phyloP scores from a whole-genome alignment of 768 basidiomycete species.

The Mrakia frigida region DNA sequence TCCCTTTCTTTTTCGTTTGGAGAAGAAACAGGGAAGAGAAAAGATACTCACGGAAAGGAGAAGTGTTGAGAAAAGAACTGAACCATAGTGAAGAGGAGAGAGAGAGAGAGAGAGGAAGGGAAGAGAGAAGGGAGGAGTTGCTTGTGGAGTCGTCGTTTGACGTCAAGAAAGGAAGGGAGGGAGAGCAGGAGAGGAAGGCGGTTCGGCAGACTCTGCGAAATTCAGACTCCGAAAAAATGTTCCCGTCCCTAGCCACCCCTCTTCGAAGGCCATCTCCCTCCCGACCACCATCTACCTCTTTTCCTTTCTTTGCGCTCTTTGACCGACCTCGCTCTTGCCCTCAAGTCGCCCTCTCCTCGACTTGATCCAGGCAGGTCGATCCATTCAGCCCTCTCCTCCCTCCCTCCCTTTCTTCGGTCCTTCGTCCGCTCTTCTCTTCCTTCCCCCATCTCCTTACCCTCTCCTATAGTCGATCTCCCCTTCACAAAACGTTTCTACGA shows the following conservation, averaged over 20 bases:
- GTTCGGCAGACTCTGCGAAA: not conserved
- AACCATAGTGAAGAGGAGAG: slow-evolving; percentile 9
- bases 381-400: not conserved
- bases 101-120: not conserved
- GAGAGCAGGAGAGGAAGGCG: not conserved
- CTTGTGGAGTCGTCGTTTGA: not conserved
- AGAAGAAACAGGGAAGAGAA: not conserved
- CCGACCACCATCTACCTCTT: too few relatives aligned
- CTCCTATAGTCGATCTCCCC: not conserved
- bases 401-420: not conserved
- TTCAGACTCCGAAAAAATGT: too few relatives aligned
- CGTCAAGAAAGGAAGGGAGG: not conserved
- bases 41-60: slow-evolving; percentile 26
- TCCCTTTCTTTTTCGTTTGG: not conserved
- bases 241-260: too few relatives aligned
- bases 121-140: not conserved
- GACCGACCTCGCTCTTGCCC: not conserved
- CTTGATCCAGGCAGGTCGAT: not conserved
- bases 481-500: slow-evolving; percentile 20
- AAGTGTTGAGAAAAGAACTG: slow-evolving; percentile 32
- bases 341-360: not conserved
- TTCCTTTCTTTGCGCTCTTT: not conserved
- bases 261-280: too few relatives aligned
- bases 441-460: not conserved
- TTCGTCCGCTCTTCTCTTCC: not conserved